Evolutionary conservation across 106 monocot species (phyloP).

Genomic region (Chionographis japonica): DNA sequence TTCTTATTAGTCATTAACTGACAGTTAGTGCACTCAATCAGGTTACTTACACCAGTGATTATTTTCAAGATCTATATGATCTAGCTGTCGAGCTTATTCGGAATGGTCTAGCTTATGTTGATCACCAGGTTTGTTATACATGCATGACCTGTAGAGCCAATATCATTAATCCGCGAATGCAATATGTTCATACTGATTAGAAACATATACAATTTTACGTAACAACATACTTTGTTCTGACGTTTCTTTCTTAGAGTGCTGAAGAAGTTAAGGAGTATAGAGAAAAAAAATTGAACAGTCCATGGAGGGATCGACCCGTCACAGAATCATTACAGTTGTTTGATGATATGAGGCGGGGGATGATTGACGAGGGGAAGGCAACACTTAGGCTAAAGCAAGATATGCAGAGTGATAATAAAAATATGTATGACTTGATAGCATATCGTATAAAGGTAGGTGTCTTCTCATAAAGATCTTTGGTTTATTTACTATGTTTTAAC

Average conservation of each 20-base stretch:
- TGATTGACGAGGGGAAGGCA: slow-evolving; percentile 94
- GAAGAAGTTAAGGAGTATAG: slow-evolving; percentile 92
- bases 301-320: slow-evolving; percentile 93
- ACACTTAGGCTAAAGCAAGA: slow-evolving; percentile 94
- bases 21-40: slow-evolving; percentile 20
- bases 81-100: slow-evolving; percentile 79
- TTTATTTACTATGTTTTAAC: not conserved
- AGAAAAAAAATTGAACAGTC: slow-evolving; percentile 90
- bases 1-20: not conserved
- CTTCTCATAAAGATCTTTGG: not conserved
- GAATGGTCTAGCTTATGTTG: slow-evolving; percentile 81
- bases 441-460: slow-evolving; percentile 87
- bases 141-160: not conserved
- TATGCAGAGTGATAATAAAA: slow-evolving; percentile 98
- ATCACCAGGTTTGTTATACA: slow-evolving; percentile 83
- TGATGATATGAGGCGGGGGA: slow-evolving; percentile 80
- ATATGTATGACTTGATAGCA: slow-evolving; percentile 98
- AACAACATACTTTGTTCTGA: too few species aligned
- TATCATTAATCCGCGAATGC: not conserved
- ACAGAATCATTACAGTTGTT: slow-evolving; percentile 81
- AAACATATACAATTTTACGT: not conserved
- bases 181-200: not conserved
- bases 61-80: slow-evolving; percentile 83
- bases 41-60: slow-evolving; percentile 91
- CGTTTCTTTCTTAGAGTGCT: slow-evolving; percentile 35